These are phyloP conservation scores for Avena eriantha DNA, from an alignment of 176 grass and related monocot genomes.

Conservation along the genomic window DNA sequence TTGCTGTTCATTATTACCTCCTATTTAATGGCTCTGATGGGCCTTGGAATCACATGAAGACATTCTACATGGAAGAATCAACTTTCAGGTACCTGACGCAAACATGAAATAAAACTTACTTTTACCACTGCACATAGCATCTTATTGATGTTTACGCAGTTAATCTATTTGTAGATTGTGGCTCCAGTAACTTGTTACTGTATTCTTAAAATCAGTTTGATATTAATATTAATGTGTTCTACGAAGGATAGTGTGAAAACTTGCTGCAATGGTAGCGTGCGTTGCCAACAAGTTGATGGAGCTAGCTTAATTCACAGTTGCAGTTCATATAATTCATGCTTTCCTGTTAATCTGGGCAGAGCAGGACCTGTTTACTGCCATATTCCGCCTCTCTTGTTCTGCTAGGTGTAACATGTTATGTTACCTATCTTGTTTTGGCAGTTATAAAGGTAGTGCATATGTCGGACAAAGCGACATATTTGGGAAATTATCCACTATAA, in stretches of 20 bases:
- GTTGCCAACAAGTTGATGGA: neutral
- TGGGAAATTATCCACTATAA: conserved; percentile 70
- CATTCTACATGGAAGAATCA: conserved; percentile 82
- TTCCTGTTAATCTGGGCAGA: neutral
- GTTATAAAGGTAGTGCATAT: conserved; percentile 74
- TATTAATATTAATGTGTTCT: conserved; percentile 2
- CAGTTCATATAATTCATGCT: conserved; percentile 23
- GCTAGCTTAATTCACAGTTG: neutral
- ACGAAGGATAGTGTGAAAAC: neutral
- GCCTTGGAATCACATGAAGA: conserved; percentile 84
- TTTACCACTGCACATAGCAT: conserved; percentile 9
- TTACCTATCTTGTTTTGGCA: conserved; percentile 48
- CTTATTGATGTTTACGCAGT: neutral
- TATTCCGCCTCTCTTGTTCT: neutral
- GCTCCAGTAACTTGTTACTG: no score
- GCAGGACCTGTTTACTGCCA: neutral
- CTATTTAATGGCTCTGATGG: conserved; percentile 88
- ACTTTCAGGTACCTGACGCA: conserved; percentile 64
- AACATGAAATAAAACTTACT: conserved; percentile 2
- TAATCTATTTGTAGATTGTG: no score
- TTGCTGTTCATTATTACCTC: conserved; percentile 92
- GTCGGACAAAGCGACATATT: conserved; percentile 70
- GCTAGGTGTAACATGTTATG: conserved; percentile 18
- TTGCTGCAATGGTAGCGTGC: neutral
- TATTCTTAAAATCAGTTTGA: conserved; percentile 11